phyloP scores from a whole-genome alignment of 129 eudicot genomes.

The Glebionis coronaria region DNA sequence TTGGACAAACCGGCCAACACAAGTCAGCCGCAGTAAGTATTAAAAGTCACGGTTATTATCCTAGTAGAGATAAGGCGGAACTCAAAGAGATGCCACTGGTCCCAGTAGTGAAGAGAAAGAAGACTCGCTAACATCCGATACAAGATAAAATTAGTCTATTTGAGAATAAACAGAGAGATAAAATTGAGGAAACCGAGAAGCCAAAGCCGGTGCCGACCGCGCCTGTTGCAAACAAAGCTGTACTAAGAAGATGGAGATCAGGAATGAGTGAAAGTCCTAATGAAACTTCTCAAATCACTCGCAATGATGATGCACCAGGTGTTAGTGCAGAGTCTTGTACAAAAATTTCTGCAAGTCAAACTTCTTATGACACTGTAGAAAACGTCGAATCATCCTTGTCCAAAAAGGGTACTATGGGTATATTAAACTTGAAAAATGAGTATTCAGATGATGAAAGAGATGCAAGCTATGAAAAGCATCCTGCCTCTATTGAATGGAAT shows the following conservation, averaged over 20 bases:
- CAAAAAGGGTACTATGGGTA: slow-evolving; percentile 29
- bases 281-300: slow-evolving; percentile 27
- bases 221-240: slow-evolving; percentile 61
- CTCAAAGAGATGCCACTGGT: slow-evolving; percentile 49
- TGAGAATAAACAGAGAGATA: slow-evolving; percentile 81
- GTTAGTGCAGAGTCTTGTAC: slow-evolving; percentile 23
- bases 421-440: slow-evolving; percentile 27
- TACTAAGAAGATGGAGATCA: slow-evolving; percentile 93
- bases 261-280: slow-evolving; percentile 66
- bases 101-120: slow-evolving; percentile 65
- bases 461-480: slow-evolving; percentile 34
- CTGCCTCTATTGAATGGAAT: slow-evolving; percentile 73
- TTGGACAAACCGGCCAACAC: slow-evolving; percentile 90
- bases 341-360: slow-evolving; percentile 18
- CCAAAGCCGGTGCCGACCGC: no score
- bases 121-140: slow-evolving; percentile 48
- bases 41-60: slow-evolving; percentile 64
- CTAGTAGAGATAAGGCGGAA: slow-evolving; percentile 54
- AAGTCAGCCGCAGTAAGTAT: slow-evolving; percentile 73
- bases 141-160: slow-evolving; percentile 91
- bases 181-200: slow-evolving; percentile 44
- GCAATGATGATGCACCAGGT: slow-evolving; percentile 27
- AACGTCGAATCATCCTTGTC: slow-evolving; percentile 30
- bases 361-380: slow-evolving; percentile 33
- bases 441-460: slow-evolving; percentile 24